These are phyloP conservation scores for Clavispora carvajalis DNA, from an alignment of 805 yeast species.

Conservation along the genomic window DNA sequence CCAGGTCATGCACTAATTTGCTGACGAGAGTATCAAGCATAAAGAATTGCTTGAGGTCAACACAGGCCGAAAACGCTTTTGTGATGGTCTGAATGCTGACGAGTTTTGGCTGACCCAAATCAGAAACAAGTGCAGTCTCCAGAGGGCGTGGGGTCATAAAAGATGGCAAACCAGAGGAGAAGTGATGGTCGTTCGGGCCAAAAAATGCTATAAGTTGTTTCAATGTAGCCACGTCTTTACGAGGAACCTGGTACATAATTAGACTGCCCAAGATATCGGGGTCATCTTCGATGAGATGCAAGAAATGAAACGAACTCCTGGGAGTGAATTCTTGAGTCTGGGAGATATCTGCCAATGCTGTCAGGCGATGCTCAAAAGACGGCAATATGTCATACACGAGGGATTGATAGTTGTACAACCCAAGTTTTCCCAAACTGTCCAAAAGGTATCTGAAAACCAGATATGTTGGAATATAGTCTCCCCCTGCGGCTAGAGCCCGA, in stretches of 20 bases:
- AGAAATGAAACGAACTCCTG: conserved; percentile 18
- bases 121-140: background rate
- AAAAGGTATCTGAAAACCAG: conserved; percentile 21
- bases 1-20: conserved; percentile 22
- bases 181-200: conserved; percentile 16
- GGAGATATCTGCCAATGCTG: conserved; percentile 16
- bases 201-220: conserved; percentile 23
- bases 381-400: conserved; percentile 24
- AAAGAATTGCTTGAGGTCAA: conserved; percentile 20
- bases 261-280: conserved; percentile 28
- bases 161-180: background rate
- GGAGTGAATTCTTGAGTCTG: conserved; percentile 5
- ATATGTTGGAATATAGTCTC: conserved; percentile 20
- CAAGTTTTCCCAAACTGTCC: conserved; percentile 19
- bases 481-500: conserved; percentile 7
- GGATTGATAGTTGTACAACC: conserved; percentile 23
- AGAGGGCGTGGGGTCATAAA: background rate
- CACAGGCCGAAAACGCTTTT: conserved; percentile 25
- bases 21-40: conserved; percentile 29
- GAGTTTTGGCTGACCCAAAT: background rate
- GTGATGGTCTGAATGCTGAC: conserved; percentile 19
- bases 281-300: conserved; percentile 20
- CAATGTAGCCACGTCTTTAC: conserved; percentile 17
- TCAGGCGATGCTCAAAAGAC: conserved; percentile 15
- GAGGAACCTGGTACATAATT: conserved; percentile 19